phyloP scores from a whole-genome alignment of 2,329 filamentous ascomycete species.

The Trichoderma simmonsii region DNA sequence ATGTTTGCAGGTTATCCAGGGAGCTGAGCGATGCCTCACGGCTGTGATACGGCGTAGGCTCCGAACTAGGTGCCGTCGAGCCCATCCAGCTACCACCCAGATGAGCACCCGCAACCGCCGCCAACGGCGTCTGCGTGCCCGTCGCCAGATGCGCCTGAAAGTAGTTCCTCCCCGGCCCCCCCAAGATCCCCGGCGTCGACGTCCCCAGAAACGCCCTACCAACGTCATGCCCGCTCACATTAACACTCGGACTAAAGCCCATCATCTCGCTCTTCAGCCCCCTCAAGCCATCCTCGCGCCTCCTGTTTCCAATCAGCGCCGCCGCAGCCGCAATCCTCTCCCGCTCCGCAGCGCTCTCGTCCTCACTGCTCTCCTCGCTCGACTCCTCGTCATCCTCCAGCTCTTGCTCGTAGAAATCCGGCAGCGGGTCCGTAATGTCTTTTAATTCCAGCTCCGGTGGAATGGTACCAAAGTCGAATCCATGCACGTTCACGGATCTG shows the following conservation, averaged over 20 bases:
- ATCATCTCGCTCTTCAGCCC: conserved; percentile 33
- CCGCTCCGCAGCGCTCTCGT: conserved; percentile 23
- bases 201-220: conserved; percentile 57
- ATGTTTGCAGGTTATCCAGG: conserved; percentile 38
- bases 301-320: conserved; percentile 8
- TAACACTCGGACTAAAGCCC: neutral
- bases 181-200: conserved; percentile 62
- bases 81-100: conserved; percentile 38
- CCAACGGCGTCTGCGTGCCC: conserved; percentile 74
- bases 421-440: conserved; percentile 91
- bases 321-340: conserved; percentile 20
- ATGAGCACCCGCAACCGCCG: conserved; percentile 70
- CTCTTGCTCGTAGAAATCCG: conserved; percentile 92
- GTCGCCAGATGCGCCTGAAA: conserved; percentile 77
- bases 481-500: conserved; percentile 89
- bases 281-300: conserved; percentile 26
- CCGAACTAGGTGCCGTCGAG: conserved; percentile 19
- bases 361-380: conserved; percentile 36
- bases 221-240: conserved; percentile 39
- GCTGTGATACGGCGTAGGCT: conserved; percentile 35
- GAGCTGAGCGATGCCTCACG: conserved; percentile 48
- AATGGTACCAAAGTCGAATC: conserved; percentile 85
- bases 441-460: conserved; percentile 87
- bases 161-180: conserved; percentile 75
- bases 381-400: conserved; percentile 52